Base-by-base conservation (phyloP, 441 rosid genomes). In the Flueggea neowawraea region DNA sequence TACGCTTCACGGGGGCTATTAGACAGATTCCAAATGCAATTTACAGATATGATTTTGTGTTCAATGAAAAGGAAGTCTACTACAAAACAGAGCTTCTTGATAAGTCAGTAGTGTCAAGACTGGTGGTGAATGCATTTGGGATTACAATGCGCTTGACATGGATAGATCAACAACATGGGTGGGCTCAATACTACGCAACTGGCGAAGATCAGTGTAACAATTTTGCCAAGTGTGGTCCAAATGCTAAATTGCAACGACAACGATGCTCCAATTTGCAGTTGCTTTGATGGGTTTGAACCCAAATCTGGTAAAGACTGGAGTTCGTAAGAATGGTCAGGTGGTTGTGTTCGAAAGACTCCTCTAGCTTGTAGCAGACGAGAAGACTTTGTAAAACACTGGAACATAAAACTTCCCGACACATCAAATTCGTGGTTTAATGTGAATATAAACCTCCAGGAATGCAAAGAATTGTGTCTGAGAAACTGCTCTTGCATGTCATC, bases 401-500 rank as follows among this genome's bases (percentile, higher is more conserved):
- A 77, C 17, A 41, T 91, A 63, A 91, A 85, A 50, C 31, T 86
- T 59, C 97, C 98, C 0, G 91, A 86, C 57, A 54, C 69, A 49
- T 62, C 69, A 0, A 4, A 47, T 22, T 62, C 61, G 14, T 58
- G 43, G 62, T 67, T 12, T 49, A 79, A 82, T 22, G 66, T 54
- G 60, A 64, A 68, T 0, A 72, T 80, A 67, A 70, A 73, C 64
- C 22, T 45, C 76, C 0, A 62, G 68, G 80, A 84, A 12, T 93
- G 97, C 60, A 76, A 50, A 43, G 64, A 57, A 7, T 22, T 68
- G 45, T 93, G 98, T 41, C 8, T 53, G 33, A 69, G 31, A 43
- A 84, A 80, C 52, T 91, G 95, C 69, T 67, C 82, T 32, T 91
- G 95, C 66, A 78, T 78, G 0, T 95, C 87, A 10, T 89, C 69